Percentiles rank a stretch among this genome's conserved stretches.
Evolutionary conservation across 2,329 filamentous ascomycete species (phyloP).

Genomic region (Curvularia spicifera): DNA sequence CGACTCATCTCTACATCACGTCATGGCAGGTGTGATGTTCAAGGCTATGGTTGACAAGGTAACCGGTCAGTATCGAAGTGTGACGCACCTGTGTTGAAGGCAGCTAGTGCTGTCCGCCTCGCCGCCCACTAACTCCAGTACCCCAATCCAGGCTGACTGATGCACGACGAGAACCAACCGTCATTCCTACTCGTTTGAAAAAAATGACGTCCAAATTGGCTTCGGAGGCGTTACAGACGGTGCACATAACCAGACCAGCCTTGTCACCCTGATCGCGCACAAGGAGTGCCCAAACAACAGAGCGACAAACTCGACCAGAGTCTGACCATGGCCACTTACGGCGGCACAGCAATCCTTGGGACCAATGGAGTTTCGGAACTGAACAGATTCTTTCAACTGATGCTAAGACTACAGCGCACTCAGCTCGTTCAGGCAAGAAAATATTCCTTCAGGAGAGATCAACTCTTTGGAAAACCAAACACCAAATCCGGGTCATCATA

Average conservation of each 20-base stretch:
- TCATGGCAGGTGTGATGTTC: slow-evolving; percentile 6
- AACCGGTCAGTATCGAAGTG: slow-evolving; percentile 9
- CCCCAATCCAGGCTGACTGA: neutral
- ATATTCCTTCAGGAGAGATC: neutral
- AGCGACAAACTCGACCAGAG: neutral
- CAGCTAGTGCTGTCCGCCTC: slow-evolving; percentile 3
- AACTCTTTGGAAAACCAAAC: slow-evolving; percentile 4
- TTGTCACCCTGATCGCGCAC: neutral
- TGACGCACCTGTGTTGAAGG: slow-evolving; percentile 3
- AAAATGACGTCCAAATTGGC: neutral
- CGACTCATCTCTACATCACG: neutral
- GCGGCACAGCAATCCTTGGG: neutral
- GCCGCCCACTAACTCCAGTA: slow-evolving; percentile 6
- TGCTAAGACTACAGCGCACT: slow-evolving; percentile 4
- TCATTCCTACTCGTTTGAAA: neutral
- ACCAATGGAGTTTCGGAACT: neutral
- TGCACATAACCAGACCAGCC: neutral
- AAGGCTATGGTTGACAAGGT: neutral
- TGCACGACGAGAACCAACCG: neutral
- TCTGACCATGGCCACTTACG: neutral
- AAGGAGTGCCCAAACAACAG: too few relatives aligned
- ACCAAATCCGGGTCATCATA: slow-evolving; percentile 7
- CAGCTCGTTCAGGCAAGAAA: neutral
- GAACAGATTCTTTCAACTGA: slow-evolving; percentile 4
- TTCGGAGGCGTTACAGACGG: neutral